Conservation (phyloP, 192 early-diverging fungal genomes). For the Tieghemiomyces parasiticus region DNA sequence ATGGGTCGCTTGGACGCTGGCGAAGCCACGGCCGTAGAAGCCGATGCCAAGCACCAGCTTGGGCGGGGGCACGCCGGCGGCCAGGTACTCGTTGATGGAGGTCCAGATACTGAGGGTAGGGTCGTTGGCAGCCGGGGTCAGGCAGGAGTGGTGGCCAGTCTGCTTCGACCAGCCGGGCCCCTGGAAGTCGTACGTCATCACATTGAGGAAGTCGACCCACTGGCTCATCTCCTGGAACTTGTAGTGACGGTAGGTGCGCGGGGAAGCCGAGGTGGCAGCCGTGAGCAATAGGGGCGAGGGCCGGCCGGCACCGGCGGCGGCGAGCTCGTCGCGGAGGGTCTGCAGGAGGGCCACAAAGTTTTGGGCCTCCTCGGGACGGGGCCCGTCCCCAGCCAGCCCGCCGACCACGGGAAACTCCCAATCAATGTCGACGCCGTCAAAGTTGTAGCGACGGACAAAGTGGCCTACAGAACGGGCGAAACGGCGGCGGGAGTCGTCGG, state of each 20-base stretch:
- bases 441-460: conserved; percentile 25
- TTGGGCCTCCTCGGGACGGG: conserved; percentile 49
- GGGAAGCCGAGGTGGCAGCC: conserved; percentile 50
- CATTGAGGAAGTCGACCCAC: conserved; percentile 62
- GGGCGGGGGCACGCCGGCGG: conserved; percentile 54
- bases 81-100: conserved; percentile 52
- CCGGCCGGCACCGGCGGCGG: conserved; percentile 23
- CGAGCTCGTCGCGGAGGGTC: conserved; percentile 52
- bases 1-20: conserved; percentile 46
- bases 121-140: conserved; percentile 44
- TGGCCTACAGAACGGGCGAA: conserved; percentile 40
- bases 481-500: conserved; percentile 26
- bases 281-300: conserved; percentile 43
- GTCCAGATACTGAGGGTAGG: conserved; percentile 40
- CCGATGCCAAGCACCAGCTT: conserved; percentile 86
- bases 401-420: conserved; percentile 67
- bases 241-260: conserved; percentile 43
- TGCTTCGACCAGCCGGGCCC: conserved; percentile 45
- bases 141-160: conserved; percentile 80
- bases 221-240: conserved; percentile 43
- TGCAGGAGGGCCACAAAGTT: conserved; percentile 67
- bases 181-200: conserved; percentile 84
- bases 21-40: conserved; percentile 85
- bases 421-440: conserved; percentile 48
- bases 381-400: conserved; percentile 39